Evolutionary conservation across 345 rosid genomes (phyloP).

Genomic region (Corymbia maculata): DNA sequence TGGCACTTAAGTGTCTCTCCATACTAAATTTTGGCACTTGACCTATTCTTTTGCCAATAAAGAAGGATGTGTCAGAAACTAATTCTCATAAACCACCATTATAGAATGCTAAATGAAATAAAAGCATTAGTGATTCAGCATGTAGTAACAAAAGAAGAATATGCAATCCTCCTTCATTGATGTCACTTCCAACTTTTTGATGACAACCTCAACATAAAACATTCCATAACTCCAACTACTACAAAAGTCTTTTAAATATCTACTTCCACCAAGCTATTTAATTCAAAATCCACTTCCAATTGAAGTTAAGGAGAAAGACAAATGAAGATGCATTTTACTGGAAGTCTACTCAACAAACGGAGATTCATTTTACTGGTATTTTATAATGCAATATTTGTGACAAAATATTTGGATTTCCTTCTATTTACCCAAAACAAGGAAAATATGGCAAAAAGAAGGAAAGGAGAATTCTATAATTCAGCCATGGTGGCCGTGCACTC

Average conservation of each 20-base stretch:
- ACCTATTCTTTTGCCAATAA: not conserved
- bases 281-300: not conserved
- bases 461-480: no score
- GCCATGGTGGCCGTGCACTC: no score
- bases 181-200: not conserved
- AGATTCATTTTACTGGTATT: not conserved
- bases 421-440: no score
- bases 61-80: not conserved
- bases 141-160: not conserved
- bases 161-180: not conserved
- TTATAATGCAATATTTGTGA: no score
- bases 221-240: not conserved
- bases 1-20: no score
- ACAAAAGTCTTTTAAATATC: no score
- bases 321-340: no score
- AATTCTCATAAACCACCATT: not conserved
- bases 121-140: not conserved
- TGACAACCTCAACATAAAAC: not conserved
- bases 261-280: not conserved
- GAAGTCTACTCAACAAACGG: no score
- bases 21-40: no score
- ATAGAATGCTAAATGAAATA: not conserved
- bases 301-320: not conserved
- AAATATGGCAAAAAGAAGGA: no score
- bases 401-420: no score